Percentiles rank a stretch among this genome's conserved stretches.
phyloP scores from a whole-genome alignment of 2,329 filamentous ascomycete genomes.

The Apiospora rasikravindrae region DNA sequence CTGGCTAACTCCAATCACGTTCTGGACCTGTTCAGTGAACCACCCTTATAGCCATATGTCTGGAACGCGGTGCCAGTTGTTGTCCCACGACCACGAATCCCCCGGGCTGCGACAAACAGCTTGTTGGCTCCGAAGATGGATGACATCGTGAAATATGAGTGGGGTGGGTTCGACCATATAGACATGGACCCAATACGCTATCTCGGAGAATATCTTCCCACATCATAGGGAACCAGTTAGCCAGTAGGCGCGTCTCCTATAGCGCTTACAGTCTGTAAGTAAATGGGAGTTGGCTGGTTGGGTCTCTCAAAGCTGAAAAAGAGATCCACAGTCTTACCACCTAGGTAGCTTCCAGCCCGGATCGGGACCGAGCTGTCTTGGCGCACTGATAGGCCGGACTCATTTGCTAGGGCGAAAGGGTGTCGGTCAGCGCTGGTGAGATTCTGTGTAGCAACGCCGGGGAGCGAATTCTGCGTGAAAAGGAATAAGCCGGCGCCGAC shows the following conservation, averaged over 20 bases:
- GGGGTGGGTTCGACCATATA: neutral
- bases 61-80: neutral
- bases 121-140: neutral
- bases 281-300: neutral
- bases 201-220: neutral
- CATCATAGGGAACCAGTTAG: neutral
- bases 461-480: neutral
- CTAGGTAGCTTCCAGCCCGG: neutral
- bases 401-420: neutral
- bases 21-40: neutral
- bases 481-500: neutral
- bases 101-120: neutral
- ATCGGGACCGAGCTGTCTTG: neutral
- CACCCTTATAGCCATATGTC: neutral
- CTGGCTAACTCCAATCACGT: neutral
- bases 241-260: neutral
- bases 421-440: neutral
- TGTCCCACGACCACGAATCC: neutral
- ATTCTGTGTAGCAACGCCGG: neutral
- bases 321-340: too few relatives aligned
- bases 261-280: neutral
- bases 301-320: neutral
- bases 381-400: slow-evolving; percentile 5
- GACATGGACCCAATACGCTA: neutral
- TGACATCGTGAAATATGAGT: neutral